Conservation (phyloP, 768 basidiomycete genomes). For the Tylopilus subfusipes region DNA sequence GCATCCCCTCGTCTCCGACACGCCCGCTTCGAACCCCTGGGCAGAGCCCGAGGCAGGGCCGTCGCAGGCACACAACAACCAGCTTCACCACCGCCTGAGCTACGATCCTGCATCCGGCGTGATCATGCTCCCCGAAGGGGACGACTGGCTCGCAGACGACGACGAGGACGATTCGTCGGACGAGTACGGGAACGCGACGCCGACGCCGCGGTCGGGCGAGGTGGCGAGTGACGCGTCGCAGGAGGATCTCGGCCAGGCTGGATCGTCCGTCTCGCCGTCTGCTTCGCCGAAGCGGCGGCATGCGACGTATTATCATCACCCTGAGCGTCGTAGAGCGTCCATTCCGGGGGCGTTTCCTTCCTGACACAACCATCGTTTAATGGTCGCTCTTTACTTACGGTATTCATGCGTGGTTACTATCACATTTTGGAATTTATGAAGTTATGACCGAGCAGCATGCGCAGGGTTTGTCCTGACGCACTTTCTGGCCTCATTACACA, state of each 20-base stretch:
- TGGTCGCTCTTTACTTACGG: background rate
- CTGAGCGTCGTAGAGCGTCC: conserved; percentile 53
- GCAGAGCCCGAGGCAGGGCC: conserved; percentile 37
- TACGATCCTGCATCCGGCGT: conserved; percentile 86
- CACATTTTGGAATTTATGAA: background rate
- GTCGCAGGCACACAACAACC: conserved; percentile 28
- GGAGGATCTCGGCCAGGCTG: conserved; percentile 26
- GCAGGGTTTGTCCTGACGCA: background rate
- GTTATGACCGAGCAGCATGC: background rate
- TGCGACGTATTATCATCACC: conserved; percentile 84
- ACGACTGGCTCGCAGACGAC: conserved; percentile 59
- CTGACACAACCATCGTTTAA: conserved; percentile 2
- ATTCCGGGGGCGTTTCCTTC: conserved; percentile 59
- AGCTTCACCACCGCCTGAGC: conserved; percentile 53
- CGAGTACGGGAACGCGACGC: conserved; percentile 38
- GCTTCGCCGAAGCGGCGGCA: conserved; percentile 55
- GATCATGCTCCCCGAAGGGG: conserved; percentile 80
- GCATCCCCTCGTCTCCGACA: conserved; percentile 26
- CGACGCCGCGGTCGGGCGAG: conserved; percentile 25
- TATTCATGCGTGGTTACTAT: background rate
- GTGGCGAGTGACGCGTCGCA: conserved; percentile 14
- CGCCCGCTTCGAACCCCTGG: conserved; percentile 54
- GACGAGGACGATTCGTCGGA: conserved; percentile 36
- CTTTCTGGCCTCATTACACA: background rate
- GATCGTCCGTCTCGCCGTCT: conserved; percentile 20